Conservation (phyloP, 176 grass and related monocot genomes). For the Echinochloa phyllopogon region DNA sequence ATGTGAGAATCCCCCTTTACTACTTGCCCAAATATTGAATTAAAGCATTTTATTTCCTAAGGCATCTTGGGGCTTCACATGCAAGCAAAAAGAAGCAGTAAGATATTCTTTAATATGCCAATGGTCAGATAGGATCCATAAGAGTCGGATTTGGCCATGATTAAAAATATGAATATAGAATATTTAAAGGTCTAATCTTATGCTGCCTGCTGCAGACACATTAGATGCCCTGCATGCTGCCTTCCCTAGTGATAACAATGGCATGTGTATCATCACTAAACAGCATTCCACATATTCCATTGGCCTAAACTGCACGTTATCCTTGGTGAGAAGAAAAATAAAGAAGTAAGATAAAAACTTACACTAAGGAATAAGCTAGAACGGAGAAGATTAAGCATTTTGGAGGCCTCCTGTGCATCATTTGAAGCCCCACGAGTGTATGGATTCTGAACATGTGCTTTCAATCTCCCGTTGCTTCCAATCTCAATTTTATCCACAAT, state of each 20-base stretch:
- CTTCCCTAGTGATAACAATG: constrained; percentile 13
- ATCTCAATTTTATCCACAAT: constrained; percentile 81
- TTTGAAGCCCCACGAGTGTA: constrained; percentile 79
- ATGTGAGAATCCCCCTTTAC: background rate
- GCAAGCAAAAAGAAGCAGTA: constrained; percentile 2
- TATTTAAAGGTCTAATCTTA: background rate
- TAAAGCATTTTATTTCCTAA: constrained; percentile 17
- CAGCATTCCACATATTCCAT: constrained; percentile 9
- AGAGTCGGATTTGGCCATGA: background rate
- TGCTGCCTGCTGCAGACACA: constrained; percentile 21
- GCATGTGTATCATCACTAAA: background rate
- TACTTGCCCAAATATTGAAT: constrained; percentile 7
- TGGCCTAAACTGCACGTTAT: background rate
- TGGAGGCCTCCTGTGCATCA: constrained; percentile 85
- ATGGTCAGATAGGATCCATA: background rate
- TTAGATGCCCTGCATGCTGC: background rate
- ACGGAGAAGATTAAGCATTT: constrained; percentile 84
- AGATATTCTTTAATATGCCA: constrained; percentile 17
- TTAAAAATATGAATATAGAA: background rate
- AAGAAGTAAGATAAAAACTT: constrained; percentile 51
- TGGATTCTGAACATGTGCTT: constrained; percentile 74
- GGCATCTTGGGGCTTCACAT: constrained; percentile 25
- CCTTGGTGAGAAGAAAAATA: background rate
- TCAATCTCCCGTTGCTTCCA: constrained; percentile 71
- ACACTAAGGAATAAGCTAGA: constrained; percentile 92